Evolutionary conservation across 2,329 filamentous ascomycete genomes (phyloP), one percentile per base, ranked within the genome.

Genomic region (Pseudocercospora fuligena): DNA sequence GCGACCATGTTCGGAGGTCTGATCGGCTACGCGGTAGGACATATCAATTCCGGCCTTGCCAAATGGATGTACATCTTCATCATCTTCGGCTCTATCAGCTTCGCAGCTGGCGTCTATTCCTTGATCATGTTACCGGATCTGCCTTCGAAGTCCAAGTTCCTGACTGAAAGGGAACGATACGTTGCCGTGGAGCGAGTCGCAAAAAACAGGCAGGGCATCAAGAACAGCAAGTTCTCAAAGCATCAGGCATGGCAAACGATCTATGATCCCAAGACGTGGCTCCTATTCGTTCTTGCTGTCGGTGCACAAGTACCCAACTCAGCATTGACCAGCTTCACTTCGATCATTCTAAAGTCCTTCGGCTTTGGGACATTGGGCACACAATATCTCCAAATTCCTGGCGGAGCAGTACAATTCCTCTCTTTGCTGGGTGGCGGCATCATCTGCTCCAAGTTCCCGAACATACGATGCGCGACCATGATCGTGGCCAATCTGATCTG

Each of bases 1-100:
- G 87, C 86, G 2, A 87, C 85, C 12, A 87, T 88, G 83, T 86
- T 89, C 63, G 87, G 87, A n/a, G 86, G 83, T 0, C 75, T 88
- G 0, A 81, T 88, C 9, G 85, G 85, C 0, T 88, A 88, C 68
- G 87, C 84, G 5, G 81, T 89, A 9, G 87, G 87, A 1, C 85
- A 89, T 72, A 89, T 89, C 70, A 82, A 78, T 0, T 79, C 81
- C 4, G 83, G 82, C 0, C 78, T 87, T 3, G 77, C 80, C 0
- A 75, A 79, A 25, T 88, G 85, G 85, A 85, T 84, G 81, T 86
- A 86, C 65, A 82, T 88, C 21, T 89, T 87, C 76, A 70, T 88
- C 16, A 87, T 89, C 66, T 87, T 82, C 60, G 82, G 82, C 19
- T 71, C 78, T 0, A 69, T 78, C 57, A 80, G 78, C 14, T 65